These are phyloP conservation scores for Neonectria magnoliae DNA, from an alignment of 2,329 filamentous ascomycete genomes.

Conservation along the genomic window DNA sequence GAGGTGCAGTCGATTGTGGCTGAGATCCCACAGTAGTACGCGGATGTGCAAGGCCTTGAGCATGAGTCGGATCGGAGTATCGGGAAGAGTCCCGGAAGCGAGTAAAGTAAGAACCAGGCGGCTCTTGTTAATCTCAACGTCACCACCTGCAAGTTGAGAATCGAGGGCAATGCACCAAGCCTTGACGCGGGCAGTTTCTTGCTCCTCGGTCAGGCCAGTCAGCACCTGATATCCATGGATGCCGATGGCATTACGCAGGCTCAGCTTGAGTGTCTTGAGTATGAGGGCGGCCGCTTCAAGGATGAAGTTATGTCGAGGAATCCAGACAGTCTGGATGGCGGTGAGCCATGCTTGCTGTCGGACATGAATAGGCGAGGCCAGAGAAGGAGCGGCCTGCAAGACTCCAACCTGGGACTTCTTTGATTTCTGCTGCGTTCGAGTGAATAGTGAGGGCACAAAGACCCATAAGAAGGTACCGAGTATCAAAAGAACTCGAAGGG, in stretches of 20 bases:
- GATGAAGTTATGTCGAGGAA: slow-evolving; percentile 86
- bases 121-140: slow-evolving; percentile 88
- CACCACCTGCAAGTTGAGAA: slow-evolving; percentile 90
- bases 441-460: slow-evolving; percentile 64
- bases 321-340: slow-evolving; percentile 90
- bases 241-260: slow-evolving; percentile 80
- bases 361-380: slow-evolving; percentile 85
- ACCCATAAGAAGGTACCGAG: slow-evolving; percentile 65
- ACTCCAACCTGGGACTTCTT: slow-evolving; percentile 59
- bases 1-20: slow-evolving; percentile 72
- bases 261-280: slow-evolving; percentile 84
- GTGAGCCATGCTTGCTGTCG: slow-evolving; percentile 92
- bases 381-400: slow-evolving; percentile 70
- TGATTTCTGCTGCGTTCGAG: slow-evolving; percentile 57
- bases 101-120: slow-evolving; percentile 86
- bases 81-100: slow-evolving; percentile 86
- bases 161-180: slow-evolving; percentile 95
- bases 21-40: slow-evolving; percentile 84
- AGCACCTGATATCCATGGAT: slow-evolving; percentile 79
- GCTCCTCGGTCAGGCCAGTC: slow-evolving; percentile 82
- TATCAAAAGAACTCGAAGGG: slow-evolving; percentile 63
- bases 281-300: slow-evolving; percentile 84
- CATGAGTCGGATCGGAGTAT: slow-evolving; percentile 86
- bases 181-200: slow-evolving; percentile 87
- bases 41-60: slow-evolving; percentile 91